Base-by-base conservation (phyloP, 2,329 filamentous ascomycete genomes). In the Lasiodiplodia citricola region DNA sequence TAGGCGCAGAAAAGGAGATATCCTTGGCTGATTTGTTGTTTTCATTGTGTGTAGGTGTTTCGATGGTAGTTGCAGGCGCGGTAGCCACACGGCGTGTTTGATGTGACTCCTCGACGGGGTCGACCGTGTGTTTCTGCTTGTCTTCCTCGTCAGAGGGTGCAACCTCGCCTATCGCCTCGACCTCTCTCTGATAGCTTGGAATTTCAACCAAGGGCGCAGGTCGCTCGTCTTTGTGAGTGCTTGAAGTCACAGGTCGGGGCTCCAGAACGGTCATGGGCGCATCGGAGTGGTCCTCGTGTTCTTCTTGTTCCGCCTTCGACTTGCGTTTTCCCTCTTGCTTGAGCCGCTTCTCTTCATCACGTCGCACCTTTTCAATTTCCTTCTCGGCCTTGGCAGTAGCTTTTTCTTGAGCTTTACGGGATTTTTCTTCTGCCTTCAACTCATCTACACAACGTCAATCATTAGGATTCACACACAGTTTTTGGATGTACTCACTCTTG, bases 241-340 rank as follows among this genome's bases (percentile, higher is more conserved):
- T 50, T 23, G 70, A 35, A 18, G 50, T 60, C 38, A 55, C 56
- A 31, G 55, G 65, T 52, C 55, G 55, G 14, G 65, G 35, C 37
- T 67, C 60, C 16, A 64, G 60, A 23, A 52, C 47, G 7, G 60
- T 28, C 14, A 64, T 52, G 13, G 60, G 44, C 47, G 47, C 44
- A 35, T 38, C 21, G 6, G 28, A 37, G 47, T 52, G 47, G 31
- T 44, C 55, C 60, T 52, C 60, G 41, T 65, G 67, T 56, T 41
- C 70, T 69, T 66, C 51, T 55, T 23, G 51, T 52, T 55, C 65
- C 7, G 66, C 79, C 65, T 77, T 80, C 1, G 82, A 82, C 67
- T 82, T 88, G 28, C 83, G 85, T 75, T 87, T 88, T 67, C 88
- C 85, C 67, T 85, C 84, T 70, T 86, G 79, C n/a, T 70, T 70